A percentile compares a stretch with the other conserved stretches of the same genome.
These are phyloP conservation scores for Cubamyces sp. DNA, from an alignment of 768 basidiomycete species.

Conservation along the genomic window DNA sequence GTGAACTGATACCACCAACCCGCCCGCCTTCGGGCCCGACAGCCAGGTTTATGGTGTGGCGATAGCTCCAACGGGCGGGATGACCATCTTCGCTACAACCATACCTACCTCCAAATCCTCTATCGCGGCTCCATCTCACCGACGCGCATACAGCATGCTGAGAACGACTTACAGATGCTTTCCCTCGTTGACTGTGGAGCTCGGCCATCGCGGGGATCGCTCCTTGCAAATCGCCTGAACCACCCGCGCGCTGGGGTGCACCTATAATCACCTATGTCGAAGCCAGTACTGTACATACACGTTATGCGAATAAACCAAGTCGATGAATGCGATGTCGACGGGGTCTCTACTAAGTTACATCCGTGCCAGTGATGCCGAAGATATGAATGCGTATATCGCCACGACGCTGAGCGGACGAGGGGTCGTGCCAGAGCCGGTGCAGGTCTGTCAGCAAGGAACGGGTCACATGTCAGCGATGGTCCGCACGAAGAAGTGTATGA, in stretches of 20 bases:
- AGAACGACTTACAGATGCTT: background rate
- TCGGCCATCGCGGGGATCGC: constrained; percentile 11
- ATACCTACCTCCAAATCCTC: background rate
- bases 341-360: constrained; percentile 24
- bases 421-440: background rate
- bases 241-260: background rate
- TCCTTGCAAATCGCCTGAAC: background rate
- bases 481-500: constrained; percentile 9
- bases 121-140: background rate
- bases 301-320: constrained; percentile 20
- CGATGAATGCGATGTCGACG: constrained; percentile 13
- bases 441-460: constrained; percentile 4
- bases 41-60: constrained; percentile 5
- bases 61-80: background rate
- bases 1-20: background rate
- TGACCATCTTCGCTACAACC: background rate
- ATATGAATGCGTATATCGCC: constrained; percentile 7
- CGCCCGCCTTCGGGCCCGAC: constrained; percentile 7
- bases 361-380: background rate
- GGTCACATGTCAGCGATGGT: constrained; percentile 23
- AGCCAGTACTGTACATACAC: constrained; percentile 12
- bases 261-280: background rate
- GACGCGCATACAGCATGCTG: background rate
- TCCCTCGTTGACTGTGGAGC: constrained; percentile 6
- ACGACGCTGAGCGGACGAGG: background rate